Base-by-base conservation (phyloP, 164 flowering plant species). In the Stephania cephalantha region DNA sequence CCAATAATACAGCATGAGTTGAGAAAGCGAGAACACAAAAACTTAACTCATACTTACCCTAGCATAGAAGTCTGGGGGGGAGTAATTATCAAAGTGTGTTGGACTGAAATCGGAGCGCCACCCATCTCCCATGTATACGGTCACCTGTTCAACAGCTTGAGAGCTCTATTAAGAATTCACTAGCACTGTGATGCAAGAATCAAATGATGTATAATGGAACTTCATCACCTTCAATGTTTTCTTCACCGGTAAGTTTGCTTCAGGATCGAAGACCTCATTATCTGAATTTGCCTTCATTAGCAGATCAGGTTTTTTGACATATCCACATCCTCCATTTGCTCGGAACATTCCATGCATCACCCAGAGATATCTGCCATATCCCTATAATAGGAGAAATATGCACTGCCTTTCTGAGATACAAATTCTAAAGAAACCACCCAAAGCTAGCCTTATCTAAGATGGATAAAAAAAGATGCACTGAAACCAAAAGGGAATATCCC, bases 51-150 rank as follows among this genome's bases (percentile, higher is more conserved):
- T 18, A 72, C 74, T 58, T 58, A 72, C 74, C 74, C 30, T 72
- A 20, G 46, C 68, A 15, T 72, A 72, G 68, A 72, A 72, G 74
- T 72, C 76, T 25, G 79, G 74, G 1, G 74, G 74, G 18, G 74
- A 61, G 42, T 61, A 72, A 15, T 15, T 6, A 63, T 72, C 74
- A 42, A 72, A 58, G 63, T 72, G 74, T 10, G 74, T 61, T 72
- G 18, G 68, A 45, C 63, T 72, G 31, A 72, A 61, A 72, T 72
- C 74, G 31, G 22, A 42, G 44, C 52, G 68, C 74, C 74, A 72
- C 44, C 74, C 74, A 61, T 72, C 52, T 35, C 74, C 68, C 74
- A 72, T 72, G 68, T 72, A 73, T 80, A 85, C 77, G n/a, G 46
- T 72, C 48, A 72, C 74, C 74, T 72, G 50, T 72, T n/a, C 45